A percentile compares a stretch with the other conserved stretches of the same genome.
phyloP scores from a whole-genome alignment of 495 filamentous ascomycete genomes.

The Usnea hakonensis region DNA sequence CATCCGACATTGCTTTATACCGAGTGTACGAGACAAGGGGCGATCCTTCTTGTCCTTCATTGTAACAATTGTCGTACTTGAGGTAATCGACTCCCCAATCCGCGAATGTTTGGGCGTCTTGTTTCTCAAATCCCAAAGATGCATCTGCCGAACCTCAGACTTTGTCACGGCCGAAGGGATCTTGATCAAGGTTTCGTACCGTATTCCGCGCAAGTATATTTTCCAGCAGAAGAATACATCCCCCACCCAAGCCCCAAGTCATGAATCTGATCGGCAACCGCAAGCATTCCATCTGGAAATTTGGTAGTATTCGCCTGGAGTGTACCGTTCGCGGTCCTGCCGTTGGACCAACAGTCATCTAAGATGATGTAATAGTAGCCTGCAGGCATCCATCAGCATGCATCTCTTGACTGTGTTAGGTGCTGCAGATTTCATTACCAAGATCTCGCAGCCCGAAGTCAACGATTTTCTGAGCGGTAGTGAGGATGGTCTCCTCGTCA shows the following conservation, averaged over 20 bases:
- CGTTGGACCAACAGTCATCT: slow-evolving; percentile 49
- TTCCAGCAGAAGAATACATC: slow-evolving; percentile 46
- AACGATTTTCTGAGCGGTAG: slow-evolving; percentile 41
- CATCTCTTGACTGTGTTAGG: neutral
- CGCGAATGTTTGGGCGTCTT: slow-evolving; percentile 55
- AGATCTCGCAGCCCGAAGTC: slow-evolving; percentile 44
- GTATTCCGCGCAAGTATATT: slow-evolving; percentile 41
- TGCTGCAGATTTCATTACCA: neutral
- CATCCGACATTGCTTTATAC: slow-evolving; percentile 54
- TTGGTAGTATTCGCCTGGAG: slow-evolving; percentile 36
- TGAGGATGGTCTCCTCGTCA: slow-evolving; percentile 41
- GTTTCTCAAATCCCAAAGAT: slow-evolving; percentile 49
- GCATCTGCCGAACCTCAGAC: slow-evolving; percentile 29
- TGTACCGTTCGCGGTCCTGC: slow-evolving; percentile 34
- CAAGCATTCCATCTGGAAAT: slow-evolving; percentile 41
- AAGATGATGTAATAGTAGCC: slow-evolving; percentile 52
- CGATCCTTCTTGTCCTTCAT: slow-evolving; percentile 44
- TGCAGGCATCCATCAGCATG: slow-evolving; percentile 3
- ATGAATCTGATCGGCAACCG: slow-evolving; percentile 38
- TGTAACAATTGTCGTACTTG: slow-evolving; percentile 70
- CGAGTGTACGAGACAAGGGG: slow-evolving; percentile 41
- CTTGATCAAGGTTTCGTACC: neutral
- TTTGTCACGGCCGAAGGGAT: neutral
- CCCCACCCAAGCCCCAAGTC: slow-evolving; percentile 40
- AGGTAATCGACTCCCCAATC: slow-evolving; percentile 56